A percentile compares a stretch with the other conserved stretches of the same genome.
phyloP scores from a whole-genome alignment of 768 basidiomycete species.

The Naganishia onofrii region DNA sequence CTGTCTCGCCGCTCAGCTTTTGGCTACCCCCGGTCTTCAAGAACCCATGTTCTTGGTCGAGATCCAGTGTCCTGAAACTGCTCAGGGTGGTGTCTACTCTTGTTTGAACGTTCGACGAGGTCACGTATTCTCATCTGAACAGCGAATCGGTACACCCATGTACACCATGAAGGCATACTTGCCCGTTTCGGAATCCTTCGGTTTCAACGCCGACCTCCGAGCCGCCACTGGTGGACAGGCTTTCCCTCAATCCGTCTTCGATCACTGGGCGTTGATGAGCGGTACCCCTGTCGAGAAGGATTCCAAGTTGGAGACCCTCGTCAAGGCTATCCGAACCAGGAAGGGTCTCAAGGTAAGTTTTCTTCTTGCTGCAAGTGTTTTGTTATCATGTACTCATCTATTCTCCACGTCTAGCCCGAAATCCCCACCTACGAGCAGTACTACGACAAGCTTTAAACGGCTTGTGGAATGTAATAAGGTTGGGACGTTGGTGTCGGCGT shows the following conservation, averaged over 20 bases:
- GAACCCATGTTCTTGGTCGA: conserved; percentile 99
- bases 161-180: conserved; percentile 74
- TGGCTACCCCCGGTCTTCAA: conserved; percentile 86
- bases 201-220: conserved; percentile 95
- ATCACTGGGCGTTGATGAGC: conserved; percentile 75
- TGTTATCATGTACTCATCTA: neutral
- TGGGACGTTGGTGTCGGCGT: conserved; percentile 17
- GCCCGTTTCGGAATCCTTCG: conserved; percentile 61
- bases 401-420: conserved; percentile 63
- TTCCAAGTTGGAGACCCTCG: conserved; percentile 82
- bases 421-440: conserved; percentile 78
- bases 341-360: conserved; percentile 84
- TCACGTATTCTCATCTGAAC: conserved; percentile 96
- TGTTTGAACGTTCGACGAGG: conserved; percentile 87
- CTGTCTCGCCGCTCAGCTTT: conserved; percentile 89
- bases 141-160: conserved; percentile 95
- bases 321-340: conserved; percentile 74
- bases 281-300: conserved; percentile 76
- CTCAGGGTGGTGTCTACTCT: conserved; percentile 93
- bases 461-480: conserved; percentile 12
- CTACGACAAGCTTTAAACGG: conserved; percentile 78
- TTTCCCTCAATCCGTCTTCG: conserved; percentile 93
- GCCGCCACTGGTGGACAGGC: conserved; percentile 92
- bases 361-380: neutral
- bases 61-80: conserved; percentile 95